These are phyloP conservation scores for Blastobotrys terrestris DNA, from an alignment of 805 yeast species.

Conservation along the genomic window DNA sequence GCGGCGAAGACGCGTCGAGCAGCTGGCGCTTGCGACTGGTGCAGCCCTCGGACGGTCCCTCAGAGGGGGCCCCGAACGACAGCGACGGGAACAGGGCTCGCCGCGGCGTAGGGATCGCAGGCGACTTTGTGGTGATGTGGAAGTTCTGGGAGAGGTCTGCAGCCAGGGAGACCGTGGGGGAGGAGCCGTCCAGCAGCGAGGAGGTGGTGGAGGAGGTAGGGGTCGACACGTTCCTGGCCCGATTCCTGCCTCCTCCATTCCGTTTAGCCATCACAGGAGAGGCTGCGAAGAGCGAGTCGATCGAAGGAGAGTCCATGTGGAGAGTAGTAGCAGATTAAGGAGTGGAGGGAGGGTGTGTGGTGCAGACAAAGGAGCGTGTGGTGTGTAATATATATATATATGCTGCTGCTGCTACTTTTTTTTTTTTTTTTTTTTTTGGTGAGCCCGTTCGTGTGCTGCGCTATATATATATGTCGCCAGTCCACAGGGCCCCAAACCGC, in stretches of 20 bases:
- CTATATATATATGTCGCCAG: neutral
- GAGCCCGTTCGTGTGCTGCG: neutral
- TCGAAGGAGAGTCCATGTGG: neutral
- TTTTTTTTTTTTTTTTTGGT: neutral
- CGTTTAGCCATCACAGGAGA: neutral
- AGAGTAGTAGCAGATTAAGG: neutral
- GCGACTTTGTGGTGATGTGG: slow-evolving; percentile 27
- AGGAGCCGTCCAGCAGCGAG: slow-evolving; percentile 3
- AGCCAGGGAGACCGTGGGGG: slow-evolving; percentile 30
- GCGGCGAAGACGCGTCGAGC: slow-evolving; percentile 9
- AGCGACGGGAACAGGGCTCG: slow-evolving; percentile 27
- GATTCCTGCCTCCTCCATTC: neutral
- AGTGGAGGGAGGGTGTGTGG: neutral
- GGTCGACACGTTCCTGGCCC: slow-evolving; percentile 6
- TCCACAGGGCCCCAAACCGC: neutral
- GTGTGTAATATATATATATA: neutral
- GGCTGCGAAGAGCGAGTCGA: slow-evolving; percentile 4
- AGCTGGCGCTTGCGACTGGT: slow-evolving; percentile 10
- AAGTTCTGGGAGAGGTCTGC: slow-evolving; percentile 34
- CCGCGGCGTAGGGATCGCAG: slow-evolving; percentile 30
- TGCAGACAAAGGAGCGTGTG: neutral
- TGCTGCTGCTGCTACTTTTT: neutral
- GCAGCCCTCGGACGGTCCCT: neutral
- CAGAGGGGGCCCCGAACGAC: slow-evolving; percentile 16
- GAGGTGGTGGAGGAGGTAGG: slow-evolving; percentile 4